Evolutionary conservation across 129 eudicot genomes (phyloP), one percentile per base, ranked within the genome.

Genomic region (Flaveria robusta): DNA sequence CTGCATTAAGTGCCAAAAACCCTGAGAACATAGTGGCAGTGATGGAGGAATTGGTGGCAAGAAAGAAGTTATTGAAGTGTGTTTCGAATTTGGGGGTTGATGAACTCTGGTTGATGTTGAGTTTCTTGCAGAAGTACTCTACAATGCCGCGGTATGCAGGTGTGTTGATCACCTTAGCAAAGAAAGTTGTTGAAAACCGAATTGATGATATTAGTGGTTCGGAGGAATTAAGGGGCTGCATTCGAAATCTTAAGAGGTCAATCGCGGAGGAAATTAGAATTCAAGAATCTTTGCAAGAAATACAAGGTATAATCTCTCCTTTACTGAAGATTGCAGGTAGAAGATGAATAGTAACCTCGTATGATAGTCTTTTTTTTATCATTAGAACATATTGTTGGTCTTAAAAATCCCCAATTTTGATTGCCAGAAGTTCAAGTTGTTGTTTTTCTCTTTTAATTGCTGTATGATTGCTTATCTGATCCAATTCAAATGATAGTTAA

Each of bases 281-380:
- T 74, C 97, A 94, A 74, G 83, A 84, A 39, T 82, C 96, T 41
- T 84, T 94, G 89, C 86, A 82, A 43, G 98, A 94, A 83, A 86
- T 94, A 47, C 98, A 94, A 82, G 98, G 98, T 72, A 87, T 91
- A 5, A 84, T 94, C 76, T 88, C 93, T 71, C 98, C 98, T 20
- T 66, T 94, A 78, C 74, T 94, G 81, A 89, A 87, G 87, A 89
- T 87, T 78, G 91, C 93, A 51, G 96, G 97, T 6, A 91, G 90
- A 78, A 83, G 92, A 70, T 87, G 46, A 59, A 54, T 45, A 10
- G 14, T 71, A 51, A 47, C 4, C 14, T 55, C n/a, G 31, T 73
- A 47, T 45, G 70, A 49, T 56, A 58, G 10, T 8, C 24, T 54
- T 54, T 52, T 54, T 52, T 18, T 18, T 54, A 11, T 54, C 2